A percentile compares a stretch with the other conserved stretches of the same genome.
These are phyloP conservation scores for Cryomyces minteri DNA, from an alignment of 495 filamentous ascomycete species.

Conservation along the genomic window DNA sequence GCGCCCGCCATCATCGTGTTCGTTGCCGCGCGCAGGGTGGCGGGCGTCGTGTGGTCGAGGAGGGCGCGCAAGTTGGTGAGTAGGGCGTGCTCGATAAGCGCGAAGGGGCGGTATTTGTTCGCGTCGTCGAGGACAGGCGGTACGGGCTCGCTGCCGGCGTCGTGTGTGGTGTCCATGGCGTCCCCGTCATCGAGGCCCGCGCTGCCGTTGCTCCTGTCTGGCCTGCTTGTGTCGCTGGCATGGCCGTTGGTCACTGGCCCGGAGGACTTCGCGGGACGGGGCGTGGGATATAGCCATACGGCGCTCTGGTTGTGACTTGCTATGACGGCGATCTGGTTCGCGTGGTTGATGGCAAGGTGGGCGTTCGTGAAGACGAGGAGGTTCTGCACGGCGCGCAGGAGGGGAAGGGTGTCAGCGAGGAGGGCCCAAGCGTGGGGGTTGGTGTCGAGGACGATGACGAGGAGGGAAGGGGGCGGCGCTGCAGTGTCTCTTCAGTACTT, in stretches of 20 bases:
- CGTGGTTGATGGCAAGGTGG: constrained; percentile 80
- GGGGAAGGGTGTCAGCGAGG: constrained; percentile 54
- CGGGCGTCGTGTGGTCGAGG: constrained; percentile 40
- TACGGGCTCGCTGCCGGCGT: constrained; percentile 25
- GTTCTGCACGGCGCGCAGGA: constrained; percentile 72
- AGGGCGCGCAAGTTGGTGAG: constrained; percentile 49
- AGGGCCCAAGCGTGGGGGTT: constrained; percentile 89
- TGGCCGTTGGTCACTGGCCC: constrained; percentile 9
- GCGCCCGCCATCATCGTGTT: constrained; percentile 81
- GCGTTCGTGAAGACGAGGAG: constrained; percentile 93
- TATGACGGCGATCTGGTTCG: constrained; percentile 83
- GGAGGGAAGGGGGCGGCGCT: constrained; percentile 67
- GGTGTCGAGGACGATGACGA: constrained; percentile 86
- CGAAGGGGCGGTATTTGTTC: constrained; percentile 91
- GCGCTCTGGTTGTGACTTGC: constrained; percentile 74
- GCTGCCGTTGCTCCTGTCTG: constrained; percentile 6
- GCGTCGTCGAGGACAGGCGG: constrained; percentile 27
- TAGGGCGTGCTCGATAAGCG: constrained; percentile 62
- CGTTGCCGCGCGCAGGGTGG: constrained; percentile 38
- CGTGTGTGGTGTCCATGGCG: constrained; percentile 6
- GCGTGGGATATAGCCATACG: constrained; percentile 68
- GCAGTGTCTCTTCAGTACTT: neutral
- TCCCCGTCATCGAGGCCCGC: neutral
- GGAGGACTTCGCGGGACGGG: constrained; percentile 7
- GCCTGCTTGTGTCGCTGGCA: constrained; percentile 25